Evolutionary conservation across 2,329 filamentous ascomycete genomes (phyloP).

Genomic region (Fusarium sp.): DNA sequence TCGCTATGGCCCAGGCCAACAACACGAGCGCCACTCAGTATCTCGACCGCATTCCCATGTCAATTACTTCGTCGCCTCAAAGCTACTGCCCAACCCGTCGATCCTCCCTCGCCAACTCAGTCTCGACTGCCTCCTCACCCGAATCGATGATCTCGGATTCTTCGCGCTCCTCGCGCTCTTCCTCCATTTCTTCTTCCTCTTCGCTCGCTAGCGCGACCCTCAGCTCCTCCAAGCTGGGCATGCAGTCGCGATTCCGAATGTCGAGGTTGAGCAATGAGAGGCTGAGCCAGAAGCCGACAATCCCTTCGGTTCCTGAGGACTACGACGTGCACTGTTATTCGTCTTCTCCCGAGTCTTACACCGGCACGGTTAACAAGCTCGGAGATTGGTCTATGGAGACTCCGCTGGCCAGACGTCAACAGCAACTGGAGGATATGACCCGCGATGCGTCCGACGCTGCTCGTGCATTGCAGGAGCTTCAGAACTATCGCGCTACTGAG

Average conservation of each 20-base stretch:
- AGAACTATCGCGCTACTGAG: constrained; percentile 61
- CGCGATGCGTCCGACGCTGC: constrained; percentile 66
- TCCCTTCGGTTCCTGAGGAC: constrained; percentile 69
- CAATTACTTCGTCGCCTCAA: constrained; percentile 64
- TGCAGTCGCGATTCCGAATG: constrained; percentile 73
- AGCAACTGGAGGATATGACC: constrained; percentile 58
- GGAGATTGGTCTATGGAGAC: constrained; percentile 63
- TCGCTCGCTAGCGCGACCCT: constrained; percentile 70
- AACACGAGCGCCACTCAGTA: constrained; percentile 60
- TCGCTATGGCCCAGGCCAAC: constrained; percentile 69
- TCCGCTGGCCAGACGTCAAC: constrained; percentile 58
- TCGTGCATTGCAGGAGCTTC: constrained; percentile 69
- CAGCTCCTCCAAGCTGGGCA: constrained; percentile 62
- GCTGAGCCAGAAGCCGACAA: constrained; percentile 62
- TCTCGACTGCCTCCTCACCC: constrained; percentile 73
- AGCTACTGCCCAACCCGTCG: constrained; percentile 64
- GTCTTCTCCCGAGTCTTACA: constrained; percentile 69
- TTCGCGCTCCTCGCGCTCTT: constrained; percentile 71
- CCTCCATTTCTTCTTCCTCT: constrained; percentile 73
- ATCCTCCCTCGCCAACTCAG: constrained; percentile 72
- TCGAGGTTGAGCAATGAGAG: constrained; percentile 70
- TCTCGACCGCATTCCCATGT: constrained; percentile 64
- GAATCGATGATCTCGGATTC: constrained; percentile 76
- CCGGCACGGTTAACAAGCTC: constrained; percentile 64
- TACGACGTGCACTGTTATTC: constrained; percentile 63